Conservation (phyloP, 768 basidiomycete genomes). For the Leccinum barrowsii region DNA sequence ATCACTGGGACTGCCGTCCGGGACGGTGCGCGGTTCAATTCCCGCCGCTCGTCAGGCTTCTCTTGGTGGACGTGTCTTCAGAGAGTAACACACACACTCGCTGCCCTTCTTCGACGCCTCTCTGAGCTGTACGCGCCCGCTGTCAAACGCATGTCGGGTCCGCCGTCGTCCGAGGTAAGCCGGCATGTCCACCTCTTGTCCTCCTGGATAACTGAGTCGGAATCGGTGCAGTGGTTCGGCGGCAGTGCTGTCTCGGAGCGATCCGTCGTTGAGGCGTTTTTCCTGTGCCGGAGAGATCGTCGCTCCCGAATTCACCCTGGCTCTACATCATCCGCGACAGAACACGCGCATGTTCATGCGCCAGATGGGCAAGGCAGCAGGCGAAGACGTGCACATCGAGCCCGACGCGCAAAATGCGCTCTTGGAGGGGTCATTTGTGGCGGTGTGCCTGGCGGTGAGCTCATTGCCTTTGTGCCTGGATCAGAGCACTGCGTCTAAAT, state of each 20-base stretch:
- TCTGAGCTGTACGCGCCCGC: slow-evolving; percentile 33
- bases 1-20: slow-evolving; percentile 61
- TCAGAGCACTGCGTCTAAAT: background rate
- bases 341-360: too few relatives aligned
- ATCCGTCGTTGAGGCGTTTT: slow-evolving; percentile 52
- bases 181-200: slow-evolving; percentile 12
- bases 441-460: slow-evolving; percentile 60
- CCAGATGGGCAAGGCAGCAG: slow-evolving; percentile 66
- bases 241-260: slow-evolving; percentile 1
- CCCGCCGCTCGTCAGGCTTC: slow-evolving; percentile 77
- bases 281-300: background rate
- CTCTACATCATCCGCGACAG: slow-evolving; percentile 26
- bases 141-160: slow-evolving; percentile 22
- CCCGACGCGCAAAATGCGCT: slow-evolving; percentile 73
- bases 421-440: slow-evolving; percentile 31
- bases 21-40: slow-evolving; percentile 66
- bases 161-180: slow-evolving; percentile 50
- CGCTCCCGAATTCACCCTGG: background rate
- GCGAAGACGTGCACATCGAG: slow-evolving; percentile 22
- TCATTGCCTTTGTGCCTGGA: background rate
- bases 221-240: slow-evolving; percentile 43
- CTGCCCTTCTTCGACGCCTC: slow-evolving; percentile 48
- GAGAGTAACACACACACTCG: slow-evolving; percentile 93
- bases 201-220: background rate
- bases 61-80: slow-evolving; percentile 94